A percentile compares a stretch with the other conserved stretches of the same genome.
Conservation (phyloP, 192 early-diverging fungal species). For the Globomyces pollinis-pini region DNA sequence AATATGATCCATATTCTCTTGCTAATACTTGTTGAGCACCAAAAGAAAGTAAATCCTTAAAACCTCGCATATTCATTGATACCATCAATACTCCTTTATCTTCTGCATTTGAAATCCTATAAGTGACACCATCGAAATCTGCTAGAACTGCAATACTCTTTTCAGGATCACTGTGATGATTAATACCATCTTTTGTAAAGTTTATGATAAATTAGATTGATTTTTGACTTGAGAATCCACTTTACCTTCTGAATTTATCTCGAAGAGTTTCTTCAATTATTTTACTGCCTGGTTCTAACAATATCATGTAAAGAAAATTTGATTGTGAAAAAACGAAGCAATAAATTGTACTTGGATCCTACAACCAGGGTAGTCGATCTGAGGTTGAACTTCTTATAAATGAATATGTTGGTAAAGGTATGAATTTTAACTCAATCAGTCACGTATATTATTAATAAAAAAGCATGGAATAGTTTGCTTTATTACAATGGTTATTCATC, state of each 20-base stretch:
- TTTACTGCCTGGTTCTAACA: constrained; percentile 13
- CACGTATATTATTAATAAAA: neutral
- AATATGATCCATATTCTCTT: constrained; percentile 71
- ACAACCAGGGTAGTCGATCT: no score
- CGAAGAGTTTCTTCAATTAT: constrained; percentile 9
- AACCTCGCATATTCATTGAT: constrained; percentile 83
- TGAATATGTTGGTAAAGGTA: no score
- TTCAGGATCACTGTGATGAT: constrained; percentile 42
- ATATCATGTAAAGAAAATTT: neutral
- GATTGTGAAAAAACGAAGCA: neutral
- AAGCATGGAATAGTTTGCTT: neutral
- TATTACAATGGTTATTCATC: neutral
- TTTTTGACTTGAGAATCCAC: no score
- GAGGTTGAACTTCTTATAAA: no score
- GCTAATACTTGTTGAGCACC: constrained; percentile 79
- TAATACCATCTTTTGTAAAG: no score
- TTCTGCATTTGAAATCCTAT: constrained; percentile 67
- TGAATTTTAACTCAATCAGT: constrained; percentile 1
- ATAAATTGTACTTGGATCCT: neutral
- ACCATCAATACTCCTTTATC: constrained; percentile 44
- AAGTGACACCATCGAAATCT: constrained; percentile 96
- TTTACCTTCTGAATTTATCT: constrained; percentile 3
- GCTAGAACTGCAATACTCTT: constrained; percentile 71
- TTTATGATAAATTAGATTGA: no score
- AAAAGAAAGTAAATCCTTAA: constrained; percentile 63